Evolutionary conservation across 177 flowering plant genomes (phyloP), one percentile per base, ranked within the genome.

Genomic region (Vitis hybrid): DNA sequence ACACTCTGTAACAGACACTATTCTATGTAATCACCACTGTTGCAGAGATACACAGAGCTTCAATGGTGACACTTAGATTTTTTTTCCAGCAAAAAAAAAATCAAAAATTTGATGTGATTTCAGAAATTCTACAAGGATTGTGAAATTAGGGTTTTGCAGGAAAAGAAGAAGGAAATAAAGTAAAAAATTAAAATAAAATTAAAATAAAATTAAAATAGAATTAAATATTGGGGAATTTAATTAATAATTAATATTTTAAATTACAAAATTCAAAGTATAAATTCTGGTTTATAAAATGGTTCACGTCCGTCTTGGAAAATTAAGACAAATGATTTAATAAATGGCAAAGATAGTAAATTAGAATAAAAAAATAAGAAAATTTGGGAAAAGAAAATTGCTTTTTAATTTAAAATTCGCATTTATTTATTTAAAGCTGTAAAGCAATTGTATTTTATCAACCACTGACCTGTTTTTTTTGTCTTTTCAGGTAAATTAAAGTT

Each of bases 141-240:
- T 68, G 80, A 80, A 81, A 74, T 83, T 83, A 82, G 85, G 87
- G 87, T 83, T 85, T 82, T 85, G 74, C 71, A 69, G 74, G 65
- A 59, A 62, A 61, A 32, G 66, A 67, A 64, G 70, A 64, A 56
- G 60, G 32, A 75, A 71, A 30, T 35, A 64, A 68, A 79, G 56
- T 65, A 57, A 64, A 55, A 14, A 71, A 64, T 64, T 59, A 54
- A 61, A 21, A 56, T 14, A 46, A 70, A 69, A 27, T 19, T 54
- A 17, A 15, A 69, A 67, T 52, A 67, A 59, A 65, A 70, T 12
- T 52, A 19, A 60, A 13, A 56, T n/a, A 68, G 30, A 76, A 74
- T 76, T 73, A 59, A 84, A 78, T 77, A 86, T 69, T 56, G 56
- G n/a, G 67, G 63, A 75, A 59, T 40, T 27, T 72, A 59, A 74